Evolutionary conservation across 2,329 filamentous ascomycete genomes (phyloP).

Genomic region (Fusarium bulbicola): DNA sequence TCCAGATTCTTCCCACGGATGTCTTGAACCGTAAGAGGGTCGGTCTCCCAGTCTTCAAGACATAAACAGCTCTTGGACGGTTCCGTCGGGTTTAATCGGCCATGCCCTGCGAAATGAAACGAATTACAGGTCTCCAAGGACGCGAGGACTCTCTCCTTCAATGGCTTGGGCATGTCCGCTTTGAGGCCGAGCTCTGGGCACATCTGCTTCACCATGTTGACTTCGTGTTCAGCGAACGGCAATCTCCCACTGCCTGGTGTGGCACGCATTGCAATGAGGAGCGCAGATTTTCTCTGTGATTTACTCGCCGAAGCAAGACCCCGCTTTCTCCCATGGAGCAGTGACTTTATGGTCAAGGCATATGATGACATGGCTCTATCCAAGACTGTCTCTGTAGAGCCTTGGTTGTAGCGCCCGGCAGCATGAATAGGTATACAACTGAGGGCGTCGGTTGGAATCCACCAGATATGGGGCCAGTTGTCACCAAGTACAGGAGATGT

Average conservation of each 20-base stretch:
- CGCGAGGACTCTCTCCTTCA: rapidly evolving
- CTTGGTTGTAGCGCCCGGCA: not conserved
- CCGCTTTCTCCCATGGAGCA: not conserved
- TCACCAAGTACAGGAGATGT: not conserved
- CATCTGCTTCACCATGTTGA: not conserved
- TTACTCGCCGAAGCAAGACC: no score
- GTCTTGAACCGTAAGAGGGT: not conserved
- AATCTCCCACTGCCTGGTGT: not conserved
- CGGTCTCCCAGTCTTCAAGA: not conserved
- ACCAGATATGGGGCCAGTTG: not conserved
- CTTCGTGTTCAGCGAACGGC: not conserved
- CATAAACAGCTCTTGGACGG: not conserved
- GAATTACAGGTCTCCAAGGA: not conserved
- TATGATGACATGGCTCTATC: not conserved
- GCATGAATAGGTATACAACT: not conserved
- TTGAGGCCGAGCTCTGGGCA: not conserved
- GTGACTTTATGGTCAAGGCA: not conserved
- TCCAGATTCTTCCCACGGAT: not conserved
- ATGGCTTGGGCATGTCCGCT: rapidly evolving
- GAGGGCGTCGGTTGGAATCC: not conserved
- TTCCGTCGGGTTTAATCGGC: not conserved
- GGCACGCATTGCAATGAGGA: not conserved
- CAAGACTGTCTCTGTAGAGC: not conserved
- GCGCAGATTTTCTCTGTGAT: rapidly evolving
- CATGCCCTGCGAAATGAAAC: not conserved